A percentile compares a stretch with the other conserved stretches of the same genome.
Evolutionary conservation across 192 early-diverging fungal genomes (phyloP).

Genomic region (Coemansia sp.): DNA sequence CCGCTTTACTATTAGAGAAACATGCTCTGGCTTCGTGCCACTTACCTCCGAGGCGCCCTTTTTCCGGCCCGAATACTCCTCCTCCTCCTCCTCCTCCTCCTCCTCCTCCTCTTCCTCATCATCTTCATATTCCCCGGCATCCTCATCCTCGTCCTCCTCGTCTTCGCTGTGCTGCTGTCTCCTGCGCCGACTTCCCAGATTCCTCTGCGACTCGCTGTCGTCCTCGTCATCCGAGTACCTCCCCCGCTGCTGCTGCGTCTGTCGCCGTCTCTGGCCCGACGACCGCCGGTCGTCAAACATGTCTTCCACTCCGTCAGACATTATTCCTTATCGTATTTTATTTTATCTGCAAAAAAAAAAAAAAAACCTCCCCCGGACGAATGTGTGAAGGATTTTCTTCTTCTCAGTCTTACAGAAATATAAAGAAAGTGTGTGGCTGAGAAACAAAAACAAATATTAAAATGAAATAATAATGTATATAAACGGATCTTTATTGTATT

Average conservation of each 20-base stretch:
- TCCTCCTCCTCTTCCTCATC: slow-evolving; percentile 57
- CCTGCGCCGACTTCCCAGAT: slow-evolving; percentile 18
- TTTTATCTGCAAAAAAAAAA: too few relatives aligned
- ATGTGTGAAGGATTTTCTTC: too few relatives aligned
- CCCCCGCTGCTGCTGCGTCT: slow-evolving; percentile 56
- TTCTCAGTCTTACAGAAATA: too few relatives aligned
- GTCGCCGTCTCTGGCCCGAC: too few relatives aligned
- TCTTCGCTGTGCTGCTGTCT: slow-evolving; percentile 30
- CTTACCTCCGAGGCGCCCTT: slow-evolving; percentile 3
- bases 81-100: slow-evolving; percentile 50
- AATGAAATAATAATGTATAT: too few relatives aligned
- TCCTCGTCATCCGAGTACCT: slow-evolving; percentile 30
- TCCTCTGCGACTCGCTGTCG: slow-evolving; percentile 7
- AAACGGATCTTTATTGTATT: too few relatives aligned
- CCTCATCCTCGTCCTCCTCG: slow-evolving; percentile 19
- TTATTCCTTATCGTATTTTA: neutral
- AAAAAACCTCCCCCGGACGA: too few relatives aligned
- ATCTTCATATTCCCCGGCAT: slow-evolving; percentile 26
- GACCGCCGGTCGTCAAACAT: slow-evolving; percentile 66
- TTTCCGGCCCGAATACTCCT: neutral
- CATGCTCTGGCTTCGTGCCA: neutral
- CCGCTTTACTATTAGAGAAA: neutral
- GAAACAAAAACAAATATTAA: too few relatives aligned
- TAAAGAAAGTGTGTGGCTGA: too few relatives aligned
- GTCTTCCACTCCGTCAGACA: slow-evolving; percentile 67